Evolutionary conservation across 2,329 filamentous ascomycete species (phyloP).

Genomic region (Huntiella moniliformis): DNA sequence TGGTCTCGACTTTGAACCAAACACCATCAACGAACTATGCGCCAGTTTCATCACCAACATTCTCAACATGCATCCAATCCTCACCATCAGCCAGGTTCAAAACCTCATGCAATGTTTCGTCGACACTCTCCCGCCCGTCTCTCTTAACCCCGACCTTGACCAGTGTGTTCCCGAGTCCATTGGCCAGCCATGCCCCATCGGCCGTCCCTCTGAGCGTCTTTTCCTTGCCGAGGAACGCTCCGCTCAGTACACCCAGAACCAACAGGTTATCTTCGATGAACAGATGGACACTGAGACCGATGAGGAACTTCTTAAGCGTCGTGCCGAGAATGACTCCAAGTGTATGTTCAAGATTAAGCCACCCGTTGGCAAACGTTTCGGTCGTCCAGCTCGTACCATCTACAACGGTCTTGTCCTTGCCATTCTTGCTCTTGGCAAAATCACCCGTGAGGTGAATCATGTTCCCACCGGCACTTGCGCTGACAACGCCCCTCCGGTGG

Average conservation of each 20-base stretch:
- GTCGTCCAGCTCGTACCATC: slow-evolving; percentile 44
- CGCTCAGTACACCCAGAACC: no score
- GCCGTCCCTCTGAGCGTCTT: no score
- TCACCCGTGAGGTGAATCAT: slow-evolving; percentile 25
- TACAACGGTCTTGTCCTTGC: slow-evolving; percentile 67
- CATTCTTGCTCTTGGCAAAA: slow-evolving; percentile 70
- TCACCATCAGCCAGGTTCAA: slow-evolving; percentile 33
- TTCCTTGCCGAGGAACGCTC: neutral
- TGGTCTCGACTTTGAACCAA: slow-evolving; percentile 28
- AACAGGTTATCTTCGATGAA: no score
- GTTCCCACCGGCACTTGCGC: no score
- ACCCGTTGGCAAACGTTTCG: slow-evolving; percentile 1
- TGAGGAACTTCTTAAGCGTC: no score
- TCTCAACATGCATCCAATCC: slow-evolving; percentile 46
- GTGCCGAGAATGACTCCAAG: no score
- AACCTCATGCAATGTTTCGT: slow-evolving; percentile 35
- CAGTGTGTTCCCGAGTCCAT: neutral
- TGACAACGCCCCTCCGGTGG: no score
- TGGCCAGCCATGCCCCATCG: no score
- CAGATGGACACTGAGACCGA: no score
- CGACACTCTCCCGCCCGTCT: slow-evolving; percentile 23
- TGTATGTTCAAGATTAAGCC: neutral
- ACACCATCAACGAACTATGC: slow-evolving; percentile 33
- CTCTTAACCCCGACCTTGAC: neutral
- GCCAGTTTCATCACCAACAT: slow-evolving; percentile 40